phyloP scores from a whole-genome alignment of 2,329 filamentous ascomycete species.

The Fusarium cyanostomum region DNA sequence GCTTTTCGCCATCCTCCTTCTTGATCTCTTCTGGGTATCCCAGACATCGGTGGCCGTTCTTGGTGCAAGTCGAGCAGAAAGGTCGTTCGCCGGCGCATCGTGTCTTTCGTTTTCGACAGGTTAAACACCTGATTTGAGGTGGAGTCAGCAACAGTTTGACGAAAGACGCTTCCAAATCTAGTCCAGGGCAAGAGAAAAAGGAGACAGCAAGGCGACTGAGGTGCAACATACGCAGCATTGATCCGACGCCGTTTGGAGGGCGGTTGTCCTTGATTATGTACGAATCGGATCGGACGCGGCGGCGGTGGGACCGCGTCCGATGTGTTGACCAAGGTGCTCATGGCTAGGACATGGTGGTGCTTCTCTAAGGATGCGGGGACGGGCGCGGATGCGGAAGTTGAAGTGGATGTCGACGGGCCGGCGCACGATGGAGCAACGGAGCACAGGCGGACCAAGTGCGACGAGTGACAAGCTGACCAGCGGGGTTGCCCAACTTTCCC shows the following conservation, averaged over 20 bases:
- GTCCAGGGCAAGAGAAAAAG: background rate
- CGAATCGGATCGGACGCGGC: conserved; percentile 75
- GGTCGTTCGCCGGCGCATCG: conserved; percentile 79
- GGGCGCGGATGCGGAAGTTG: conserved; percentile 21
- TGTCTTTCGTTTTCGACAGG: conserved; percentile 80
- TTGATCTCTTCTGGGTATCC: conserved; percentile 69
- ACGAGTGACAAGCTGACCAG: conserved; percentile 34
- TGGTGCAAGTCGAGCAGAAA: conserved; percentile 75
- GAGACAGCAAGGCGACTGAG: background rate
- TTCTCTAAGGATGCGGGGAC: conserved; percentile 23
- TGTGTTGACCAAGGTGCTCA: conserved; percentile 58
- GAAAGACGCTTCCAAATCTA: background rate
- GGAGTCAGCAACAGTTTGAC: conserved; percentile 23
- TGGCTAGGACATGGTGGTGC: conserved; percentile 53
- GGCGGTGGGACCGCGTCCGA: conserved; percentile 54
- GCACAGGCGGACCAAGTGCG: conserved; percentile 25
- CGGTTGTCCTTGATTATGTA: conserved; percentile 83
- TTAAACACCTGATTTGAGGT: conserved; percentile 38
- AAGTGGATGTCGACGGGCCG: conserved; percentile 12
- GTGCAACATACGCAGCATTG: conserved; percentile 74
- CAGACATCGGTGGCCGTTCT: conserved; percentile 74
- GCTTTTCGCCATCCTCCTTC: conserved; percentile 51
- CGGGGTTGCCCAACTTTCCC: conserved; percentile 31
- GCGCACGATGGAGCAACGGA: conserved; percentile 30
- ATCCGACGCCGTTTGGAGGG: conserved; percentile 82